Evolutionary conservation across 352 stramenopile genomes (phyloP).

Genomic region (Blastocystis sp.): DNA sequence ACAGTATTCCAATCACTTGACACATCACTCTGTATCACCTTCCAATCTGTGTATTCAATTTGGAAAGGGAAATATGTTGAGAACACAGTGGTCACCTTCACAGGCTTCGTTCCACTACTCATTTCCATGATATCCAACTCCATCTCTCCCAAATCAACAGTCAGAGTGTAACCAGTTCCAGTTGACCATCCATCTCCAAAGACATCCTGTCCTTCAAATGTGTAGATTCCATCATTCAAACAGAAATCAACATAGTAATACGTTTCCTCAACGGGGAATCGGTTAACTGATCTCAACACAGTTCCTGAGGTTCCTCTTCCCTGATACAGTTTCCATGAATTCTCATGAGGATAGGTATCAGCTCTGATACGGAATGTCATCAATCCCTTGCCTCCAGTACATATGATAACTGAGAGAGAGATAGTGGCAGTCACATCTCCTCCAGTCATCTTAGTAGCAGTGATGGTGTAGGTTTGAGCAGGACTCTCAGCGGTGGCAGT

Average conservation of each 20-base stretch:
- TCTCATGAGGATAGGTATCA: background rate
- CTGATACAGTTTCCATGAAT: background rate
- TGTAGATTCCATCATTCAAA: background rate
- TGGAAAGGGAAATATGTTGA: constrained; percentile 26
- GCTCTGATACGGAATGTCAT: constrained; percentile 10
- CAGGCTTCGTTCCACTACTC: background rate
- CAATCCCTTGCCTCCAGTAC: background rate
- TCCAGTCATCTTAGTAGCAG: constrained; percentile 22
- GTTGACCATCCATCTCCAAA: background rate
- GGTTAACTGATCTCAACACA: background rate
- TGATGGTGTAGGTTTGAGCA: background rate
- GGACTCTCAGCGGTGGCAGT: background rate
- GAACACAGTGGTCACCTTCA: background rate
- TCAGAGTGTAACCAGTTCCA: constrained; percentile 18
- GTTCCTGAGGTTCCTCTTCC: background rate
- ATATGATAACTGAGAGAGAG: background rate
- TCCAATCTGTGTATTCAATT: background rate
- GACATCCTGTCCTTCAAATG: background rate
- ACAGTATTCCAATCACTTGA: background rate
- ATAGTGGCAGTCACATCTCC: background rate
- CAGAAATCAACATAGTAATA: constrained; percentile 46
- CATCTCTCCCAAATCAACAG: constrained; percentile 37
- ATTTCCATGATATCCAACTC: constrained; percentile 29
- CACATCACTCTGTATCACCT: background rate
- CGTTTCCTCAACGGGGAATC: background rate